These are phyloP conservation scores for Talaromyces albobiverticillius DNA, from an alignment of 2,329 filamentous ascomycete genomes.

Conservation along the genomic window DNA sequence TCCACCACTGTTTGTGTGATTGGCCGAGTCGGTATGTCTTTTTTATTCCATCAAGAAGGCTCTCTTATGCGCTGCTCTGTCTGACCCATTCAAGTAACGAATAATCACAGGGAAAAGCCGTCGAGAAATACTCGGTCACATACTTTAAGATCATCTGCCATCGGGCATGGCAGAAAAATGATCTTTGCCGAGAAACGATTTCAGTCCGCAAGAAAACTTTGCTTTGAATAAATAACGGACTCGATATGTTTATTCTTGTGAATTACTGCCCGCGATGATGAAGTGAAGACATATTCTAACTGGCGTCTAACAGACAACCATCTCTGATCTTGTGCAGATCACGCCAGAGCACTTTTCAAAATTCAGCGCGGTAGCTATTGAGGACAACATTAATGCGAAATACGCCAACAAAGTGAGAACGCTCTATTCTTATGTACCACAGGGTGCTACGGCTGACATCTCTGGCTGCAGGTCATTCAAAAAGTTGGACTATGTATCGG, in stretches of 20 bases:
- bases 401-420: constrained; percentile 78
- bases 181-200: not conserved
- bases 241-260: constrained; percentile 51
- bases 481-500: constrained; percentile 92
- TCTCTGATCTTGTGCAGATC: constrained; percentile 93
- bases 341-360: constrained; percentile 84
- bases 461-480: constrained; percentile 84
- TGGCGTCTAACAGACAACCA: constrained; percentile 64
- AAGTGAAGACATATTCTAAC: not conserved
- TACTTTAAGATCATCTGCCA: not conserved
- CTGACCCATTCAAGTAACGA: no score
- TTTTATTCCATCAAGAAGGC: not conserved
- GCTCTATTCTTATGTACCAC: not conserved
- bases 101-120: not conserved
- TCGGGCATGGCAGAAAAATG: constrained; percentile 8
- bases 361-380: constrained; percentile 74
- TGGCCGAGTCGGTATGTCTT: not conserved
- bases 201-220: not conserved
- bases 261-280: constrained; percentile 20
- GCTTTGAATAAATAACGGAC: not conserved
- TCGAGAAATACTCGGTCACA: not conserved
- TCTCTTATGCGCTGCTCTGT: no score
- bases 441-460: no score
- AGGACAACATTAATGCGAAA: constrained; percentile 96
- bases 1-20: not conserved